Evolutionary conservation across 148 eudicot genomes (phyloP).

Genomic region (Amaranthus palmeri): DNA sequence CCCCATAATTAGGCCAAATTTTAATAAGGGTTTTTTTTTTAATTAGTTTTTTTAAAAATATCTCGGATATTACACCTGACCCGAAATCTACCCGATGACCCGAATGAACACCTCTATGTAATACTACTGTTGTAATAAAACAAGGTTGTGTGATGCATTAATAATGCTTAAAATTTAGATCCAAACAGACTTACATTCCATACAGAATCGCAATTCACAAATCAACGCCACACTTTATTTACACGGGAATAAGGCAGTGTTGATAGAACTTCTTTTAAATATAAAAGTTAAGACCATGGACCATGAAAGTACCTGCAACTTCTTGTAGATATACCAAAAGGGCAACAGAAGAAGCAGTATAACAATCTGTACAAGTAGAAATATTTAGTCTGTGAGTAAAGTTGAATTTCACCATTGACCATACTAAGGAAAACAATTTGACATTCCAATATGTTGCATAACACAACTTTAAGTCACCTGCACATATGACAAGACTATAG

Average conservation of each 20-base stretch:
- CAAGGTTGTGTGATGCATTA: too few species aligned
- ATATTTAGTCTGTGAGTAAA: not conserved
- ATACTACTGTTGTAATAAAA: too few species aligned
- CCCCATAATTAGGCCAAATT: too few species aligned
- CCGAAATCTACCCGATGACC: too few species aligned
- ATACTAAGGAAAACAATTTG: not conserved
- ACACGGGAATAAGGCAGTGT: not conserved
- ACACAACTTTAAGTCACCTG: slow-evolving; percentile 46
- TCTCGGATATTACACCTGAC: too few species aligned
- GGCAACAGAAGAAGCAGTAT: slow-evolving; percentile 78
- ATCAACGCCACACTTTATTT: not conserved
- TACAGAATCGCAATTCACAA: too few species aligned
- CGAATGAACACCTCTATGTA: too few species aligned
- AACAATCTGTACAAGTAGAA: slow-evolving; percentile 45
- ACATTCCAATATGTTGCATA: not conserved
- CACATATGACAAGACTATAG: slow-evolving; percentile 66
- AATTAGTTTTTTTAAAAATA: too few species aligned
- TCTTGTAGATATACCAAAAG: slow-evolving; percentile 82
- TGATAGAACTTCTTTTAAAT: not conserved
- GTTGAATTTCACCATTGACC: not conserved
- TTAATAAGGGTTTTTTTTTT: too few species aligned
- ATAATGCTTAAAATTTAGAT: too few species aligned
- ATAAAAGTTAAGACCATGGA: not conserved
- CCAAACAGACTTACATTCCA: too few species aligned
- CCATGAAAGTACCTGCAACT: slow-evolving; percentile 57